These are phyloP conservation scores for Hsuehochloa calcarea DNA, from an alignment of 176 grass and related monocot genomes.

Conservation along the genomic window DNA sequence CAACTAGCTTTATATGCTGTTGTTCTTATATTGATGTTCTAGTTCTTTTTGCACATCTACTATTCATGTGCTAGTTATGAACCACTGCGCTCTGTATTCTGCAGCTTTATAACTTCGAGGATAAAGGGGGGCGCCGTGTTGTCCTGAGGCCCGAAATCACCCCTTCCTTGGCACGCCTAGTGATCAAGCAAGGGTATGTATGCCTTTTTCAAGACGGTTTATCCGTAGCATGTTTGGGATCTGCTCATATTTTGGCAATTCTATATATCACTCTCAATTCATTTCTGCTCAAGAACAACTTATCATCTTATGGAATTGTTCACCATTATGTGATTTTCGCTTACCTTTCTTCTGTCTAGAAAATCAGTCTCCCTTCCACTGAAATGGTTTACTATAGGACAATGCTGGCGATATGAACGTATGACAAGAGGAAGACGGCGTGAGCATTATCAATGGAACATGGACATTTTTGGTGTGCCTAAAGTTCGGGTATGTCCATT, in stretches of 20 bases:
- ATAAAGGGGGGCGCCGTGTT: slow-evolving; percentile 85
- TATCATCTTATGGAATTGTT: background rate
- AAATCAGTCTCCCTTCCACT: slow-evolving; percentile 90
- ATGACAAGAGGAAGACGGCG: slow-evolving; percentile 91
- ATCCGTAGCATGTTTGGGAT: background rate
- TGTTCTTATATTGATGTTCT: too few species aligned
- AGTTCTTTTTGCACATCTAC: too few species aligned
- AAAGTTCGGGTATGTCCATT: slow-evolving; percentile 65
- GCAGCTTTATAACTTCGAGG: slow-evolving; percentile 87
- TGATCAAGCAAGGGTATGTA: slow-evolving; percentile 84
- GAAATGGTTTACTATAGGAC: slow-evolving; percentile 98
- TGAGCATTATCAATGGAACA: slow-evolving; percentile 98
- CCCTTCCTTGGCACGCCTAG: slow-evolving; percentile 79
- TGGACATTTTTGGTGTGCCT: slow-evolving; percentile 88
- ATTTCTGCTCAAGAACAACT: background rate
- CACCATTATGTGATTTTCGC: slow-evolving; percentile 26
- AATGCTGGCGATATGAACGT: slow-evolving; percentile 93
- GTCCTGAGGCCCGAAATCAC: slow-evolving; percentile 89
- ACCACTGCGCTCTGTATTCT: background rate
- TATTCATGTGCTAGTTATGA: background rate
- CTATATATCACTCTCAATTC: background rate
- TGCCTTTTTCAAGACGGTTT: background rate
- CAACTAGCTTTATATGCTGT: too few species aligned
- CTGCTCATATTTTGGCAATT: background rate
- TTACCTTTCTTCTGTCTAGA: slow-evolving; percentile 58